Base-by-base conservation (phyloP, 805 yeast genomes). In the Zygosaccharomyces pseudorouxii region DNA sequence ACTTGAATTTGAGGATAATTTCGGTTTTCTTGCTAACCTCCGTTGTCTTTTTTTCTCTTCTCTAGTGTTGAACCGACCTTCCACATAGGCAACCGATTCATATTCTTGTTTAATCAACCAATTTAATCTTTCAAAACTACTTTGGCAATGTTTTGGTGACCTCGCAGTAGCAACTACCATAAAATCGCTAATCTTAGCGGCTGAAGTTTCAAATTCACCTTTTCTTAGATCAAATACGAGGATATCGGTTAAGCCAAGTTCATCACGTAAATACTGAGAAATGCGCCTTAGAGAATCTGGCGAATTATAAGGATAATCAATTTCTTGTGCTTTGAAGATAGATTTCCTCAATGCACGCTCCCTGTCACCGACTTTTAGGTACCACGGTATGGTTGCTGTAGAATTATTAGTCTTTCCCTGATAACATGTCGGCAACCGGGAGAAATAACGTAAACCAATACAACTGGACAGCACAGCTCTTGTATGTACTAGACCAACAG, bases 91-190 rank as follows among this genome's bases (percentile, higher is more conserved):
- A 1, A 75, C 54, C 1, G 64, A 62, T 8, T 69, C 64, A 47
- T 67, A 70, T 6, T 71, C 68, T 33, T 76, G 76, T 61, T 90
- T 90, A 37, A 89, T 61, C 60, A 72, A 73, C 23, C 72, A 72
- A 43, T 78, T 71, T 33, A 89, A 67, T 54, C 80, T 82, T 12
- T 70, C 69, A 2, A 86, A 79, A 1, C 95, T 89, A 52, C 81
- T 83, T 54, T 77, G 81, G 19, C 89, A 68, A 68, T 90, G 98
- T 52, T 78, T 82, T 33, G 80, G 78, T 27, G 90, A 80, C 63
- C 82, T 84, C 3, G 95, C 96, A 0, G 93, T 79, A 16, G 83
- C 78, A 0, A 92, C 69, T 4, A 92, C 68, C 75, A 82, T 76
- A 48, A 77, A 74, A 47, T 75, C 72, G 8, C 76, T 70, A 47